Conservation (phyloP, 441 rosid genomes). For the Euphorbia schlechtendalii region DNA sequence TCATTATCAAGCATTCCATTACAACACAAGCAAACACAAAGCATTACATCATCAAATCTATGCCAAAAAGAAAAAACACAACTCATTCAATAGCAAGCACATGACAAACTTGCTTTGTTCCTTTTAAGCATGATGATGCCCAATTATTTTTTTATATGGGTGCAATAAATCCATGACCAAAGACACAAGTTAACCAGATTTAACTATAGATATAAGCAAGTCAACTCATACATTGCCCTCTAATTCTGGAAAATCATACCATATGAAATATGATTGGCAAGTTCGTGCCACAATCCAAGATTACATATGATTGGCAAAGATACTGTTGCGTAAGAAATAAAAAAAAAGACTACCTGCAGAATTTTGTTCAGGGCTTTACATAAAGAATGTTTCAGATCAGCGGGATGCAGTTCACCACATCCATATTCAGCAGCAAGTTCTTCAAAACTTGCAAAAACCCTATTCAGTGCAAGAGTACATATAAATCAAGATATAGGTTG, state of each 20-base stretch:
- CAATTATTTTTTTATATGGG: no score
- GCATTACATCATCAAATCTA: not conserved
- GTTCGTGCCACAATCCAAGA: not conserved
- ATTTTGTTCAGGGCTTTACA: slow-evolving; percentile 58
- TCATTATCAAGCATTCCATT: not conserved
- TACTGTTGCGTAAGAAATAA: not conserved
- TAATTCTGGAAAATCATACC: no score
- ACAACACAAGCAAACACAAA: not conserved
- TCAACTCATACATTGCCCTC: no score
- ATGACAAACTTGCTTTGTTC: no score
- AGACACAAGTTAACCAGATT: no score
- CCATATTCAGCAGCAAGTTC: slow-evolving; percentile 62
- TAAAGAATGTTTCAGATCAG: slow-evolving; percentile 62
- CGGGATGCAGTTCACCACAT: slow-evolving; percentile 60
- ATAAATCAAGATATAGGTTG: not conserved
- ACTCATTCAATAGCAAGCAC: no score
- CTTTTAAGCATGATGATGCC: no score
- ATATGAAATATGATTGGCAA: not conserved
- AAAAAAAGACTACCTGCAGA: slow-evolving; percentile 46
- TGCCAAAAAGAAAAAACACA: not conserved
- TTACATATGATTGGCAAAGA: not conserved
- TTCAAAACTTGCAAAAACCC: slow-evolving; percentile 52
- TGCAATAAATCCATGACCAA: no score
- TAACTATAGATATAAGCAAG: no score
- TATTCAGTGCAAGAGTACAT: slow-evolving; percentile 15